A percentile compares a stretch with the other conserved stretches of the same genome.
phyloP scores from a whole-genome alignment of 2,329 filamentous ascomycete genomes.

The Dothidotthia symphoricarpi region DNA sequence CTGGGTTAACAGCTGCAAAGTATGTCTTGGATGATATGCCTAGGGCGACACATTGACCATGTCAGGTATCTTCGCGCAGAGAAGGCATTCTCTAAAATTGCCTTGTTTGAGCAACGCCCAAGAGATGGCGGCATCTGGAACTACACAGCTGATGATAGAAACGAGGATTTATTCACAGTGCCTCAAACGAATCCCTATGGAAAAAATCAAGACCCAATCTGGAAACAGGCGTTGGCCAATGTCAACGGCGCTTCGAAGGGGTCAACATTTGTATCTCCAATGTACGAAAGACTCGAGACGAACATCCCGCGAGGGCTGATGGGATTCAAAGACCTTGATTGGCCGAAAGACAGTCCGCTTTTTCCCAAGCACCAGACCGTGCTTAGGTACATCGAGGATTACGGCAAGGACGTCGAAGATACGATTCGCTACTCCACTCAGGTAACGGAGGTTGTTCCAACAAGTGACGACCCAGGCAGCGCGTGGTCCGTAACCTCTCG shows the following conservation, averaged over 20 bases:
- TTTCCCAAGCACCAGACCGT: constrained; percentile 74
- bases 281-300: constrained; percentile 80
- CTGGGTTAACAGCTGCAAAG: constrained; percentile 76
- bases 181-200: constrained; percentile 67
- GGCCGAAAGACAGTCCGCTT: constrained; percentile 63
- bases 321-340: constrained; percentile 70
- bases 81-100: constrained; percentile 66
- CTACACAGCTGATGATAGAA: constrained; percentile 58
- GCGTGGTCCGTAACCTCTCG: constrained; percentile 62
- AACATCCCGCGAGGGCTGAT: constrained; percentile 84
- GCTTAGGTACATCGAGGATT: constrained; percentile 69
- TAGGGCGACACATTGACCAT: not conserved
- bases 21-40: constrained; percentile 18
- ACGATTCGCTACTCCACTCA: constrained; percentile 69
- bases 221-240: constrained; percentile 23
- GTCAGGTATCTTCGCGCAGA: constrained; percentile 69
- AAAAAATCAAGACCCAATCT: constrained; percentile 63
- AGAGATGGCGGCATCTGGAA: constrained; percentile 84
- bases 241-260: constrained; percentile 24
- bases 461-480: constrained; percentile 18
- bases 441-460: constrained; percentile 59
- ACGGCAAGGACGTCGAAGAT: constrained; percentile 65
- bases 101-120: constrained; percentile 77
- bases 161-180: constrained; percentile 51
- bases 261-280: constrained; percentile 72